Percentiles rank a stretch among this genome's conserved stretches.
Conservation (phyloP, 78 protist genomes). For the Chrysochromulina tobinii region DNA sequence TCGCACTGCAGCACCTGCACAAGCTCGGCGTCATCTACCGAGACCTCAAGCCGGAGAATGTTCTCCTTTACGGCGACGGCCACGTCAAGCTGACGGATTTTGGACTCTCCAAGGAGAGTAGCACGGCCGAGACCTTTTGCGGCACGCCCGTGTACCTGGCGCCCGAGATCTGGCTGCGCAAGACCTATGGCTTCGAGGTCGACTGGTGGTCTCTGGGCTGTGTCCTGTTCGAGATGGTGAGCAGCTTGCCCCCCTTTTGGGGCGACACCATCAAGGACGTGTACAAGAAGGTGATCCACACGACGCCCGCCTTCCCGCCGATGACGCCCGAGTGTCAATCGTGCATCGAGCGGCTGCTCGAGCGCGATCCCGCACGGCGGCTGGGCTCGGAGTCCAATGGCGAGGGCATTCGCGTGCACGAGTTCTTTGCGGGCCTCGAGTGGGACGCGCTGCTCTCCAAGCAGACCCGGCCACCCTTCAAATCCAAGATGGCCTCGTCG, state of each 20-base stretch:
- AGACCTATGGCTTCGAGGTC: background rate
- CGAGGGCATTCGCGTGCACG: background rate
- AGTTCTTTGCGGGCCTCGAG: background rate
- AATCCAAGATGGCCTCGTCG: background rate
- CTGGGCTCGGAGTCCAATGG: background rate
- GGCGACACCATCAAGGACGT: conserved; percentile 25
- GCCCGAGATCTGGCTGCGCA: conserved; percentile 6
- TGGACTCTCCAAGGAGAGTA: background rate
- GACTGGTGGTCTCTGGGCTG: conserved; percentile 14
- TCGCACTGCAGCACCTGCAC: background rate
- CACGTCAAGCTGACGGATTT: conserved; percentile 26
- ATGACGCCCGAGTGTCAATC: background rate
- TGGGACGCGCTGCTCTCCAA: background rate
- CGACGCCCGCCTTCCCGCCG: background rate
- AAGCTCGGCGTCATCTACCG: conserved; percentile 12
- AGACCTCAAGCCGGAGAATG: conserved; percentile 19
- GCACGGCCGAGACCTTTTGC: conserved; percentile 2
- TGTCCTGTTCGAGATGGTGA: background rate
- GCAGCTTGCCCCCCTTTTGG: background rate
- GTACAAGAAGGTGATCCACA: background rate
- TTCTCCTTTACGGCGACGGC: conserved; percentile 1
- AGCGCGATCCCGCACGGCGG: background rate
- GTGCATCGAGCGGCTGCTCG: background rate
- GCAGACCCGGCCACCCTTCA: background rate
- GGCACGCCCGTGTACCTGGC: conserved; percentile 15